Conservation (phyloP, 1,139 yeast genomes). For the Pichia sp. region DNA sequence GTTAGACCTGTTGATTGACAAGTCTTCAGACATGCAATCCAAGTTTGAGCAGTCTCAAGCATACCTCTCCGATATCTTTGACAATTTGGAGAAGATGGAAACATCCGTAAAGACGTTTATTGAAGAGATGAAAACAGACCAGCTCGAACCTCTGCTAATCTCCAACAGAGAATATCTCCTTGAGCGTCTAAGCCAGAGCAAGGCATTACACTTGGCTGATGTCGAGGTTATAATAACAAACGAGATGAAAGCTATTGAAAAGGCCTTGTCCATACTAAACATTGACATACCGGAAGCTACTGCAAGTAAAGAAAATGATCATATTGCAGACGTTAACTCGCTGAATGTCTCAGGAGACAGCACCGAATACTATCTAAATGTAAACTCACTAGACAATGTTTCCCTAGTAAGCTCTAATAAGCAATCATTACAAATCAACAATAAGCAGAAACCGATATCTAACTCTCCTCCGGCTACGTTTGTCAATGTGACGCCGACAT, state of each 20-base stretch:
- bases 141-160: constrained; percentile 22
- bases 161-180: constrained; percentile 20
- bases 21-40: constrained; percentile 21
- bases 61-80: constrained; percentile 40
- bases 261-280: constrained; percentile 27
- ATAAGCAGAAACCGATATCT: not conserved
- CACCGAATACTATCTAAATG: constrained; percentile 5
- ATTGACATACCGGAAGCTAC: not conserved
- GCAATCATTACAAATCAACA: constrained; percentile 1
- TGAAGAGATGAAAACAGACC: constrained; percentile 17
- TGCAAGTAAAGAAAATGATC: not conserved
- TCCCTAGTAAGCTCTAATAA: constrained; percentile 3
- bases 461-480: constrained; percentile 10
- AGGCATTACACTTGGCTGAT: constrained; percentile 16
- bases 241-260: constrained; percentile 31
- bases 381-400: constrained; percentile 1
- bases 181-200: constrained; percentile 17
- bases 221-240: constrained; percentile 26
- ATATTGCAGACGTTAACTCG: not conserved
- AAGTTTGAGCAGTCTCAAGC: constrained; percentile 29
- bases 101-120: constrained; percentile 23
- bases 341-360: constrained; percentile 9
- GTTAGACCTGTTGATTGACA: constrained; percentile 26
- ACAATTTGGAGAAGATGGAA: constrained; percentile 28
- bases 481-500: not conserved